Conservation (phyloP, 768 basidiomycete species). For the Udeniomyces megalosporus region DNA sequence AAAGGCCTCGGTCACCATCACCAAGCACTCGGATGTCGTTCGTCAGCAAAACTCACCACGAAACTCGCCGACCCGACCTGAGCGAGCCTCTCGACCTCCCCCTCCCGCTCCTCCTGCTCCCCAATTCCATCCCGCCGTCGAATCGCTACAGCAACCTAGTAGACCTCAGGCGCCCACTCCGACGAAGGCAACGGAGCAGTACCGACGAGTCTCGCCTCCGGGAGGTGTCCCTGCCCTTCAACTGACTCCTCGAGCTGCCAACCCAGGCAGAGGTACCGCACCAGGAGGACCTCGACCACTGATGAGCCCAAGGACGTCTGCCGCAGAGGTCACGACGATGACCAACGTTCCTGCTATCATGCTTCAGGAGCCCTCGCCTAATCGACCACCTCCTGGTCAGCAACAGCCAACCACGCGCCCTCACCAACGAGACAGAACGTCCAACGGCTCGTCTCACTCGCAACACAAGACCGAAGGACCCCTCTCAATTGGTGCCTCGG, state of each 20-base stretch:
- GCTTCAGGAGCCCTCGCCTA: slow-evolving; percentile 20
- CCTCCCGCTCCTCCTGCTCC: slow-evolving; percentile 19
- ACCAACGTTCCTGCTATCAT: slow-evolving; percentile 23
- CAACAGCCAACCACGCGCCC: background rate
- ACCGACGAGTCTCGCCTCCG: too few species aligned
- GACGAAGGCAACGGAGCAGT: slow-evolving; percentile 24
- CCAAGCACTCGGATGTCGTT: slow-evolving; percentile 9
- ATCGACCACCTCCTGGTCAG: background rate
- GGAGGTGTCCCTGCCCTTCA: background rate
- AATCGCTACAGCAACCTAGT: slow-evolving; percentile 16
- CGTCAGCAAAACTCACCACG: background rate
- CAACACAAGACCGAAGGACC: background rate
- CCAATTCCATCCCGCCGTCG: slow-evolving; percentile 20
- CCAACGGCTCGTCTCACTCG: background rate
- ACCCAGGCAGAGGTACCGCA: background rate
- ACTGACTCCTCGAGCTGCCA: slow-evolving; percentile 11
- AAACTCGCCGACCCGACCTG: slow-evolving; percentile 1
- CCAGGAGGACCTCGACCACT: slow-evolving; percentile 29
- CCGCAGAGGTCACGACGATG: slow-evolving; percentile 4
- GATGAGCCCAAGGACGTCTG: slow-evolving; percentile 20
- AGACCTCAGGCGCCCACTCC: slow-evolving; percentile 31
- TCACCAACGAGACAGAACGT: background rate
- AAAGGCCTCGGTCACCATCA: slow-evolving; percentile 14
- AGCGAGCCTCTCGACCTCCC: slow-evolving; percentile 1
- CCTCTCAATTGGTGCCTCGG: slow-evolving; percentile 12